Evolutionary conservation across 2,329 filamentous ascomycete species (phyloP).

Genomic region (Trichoderma sp.): DNA sequence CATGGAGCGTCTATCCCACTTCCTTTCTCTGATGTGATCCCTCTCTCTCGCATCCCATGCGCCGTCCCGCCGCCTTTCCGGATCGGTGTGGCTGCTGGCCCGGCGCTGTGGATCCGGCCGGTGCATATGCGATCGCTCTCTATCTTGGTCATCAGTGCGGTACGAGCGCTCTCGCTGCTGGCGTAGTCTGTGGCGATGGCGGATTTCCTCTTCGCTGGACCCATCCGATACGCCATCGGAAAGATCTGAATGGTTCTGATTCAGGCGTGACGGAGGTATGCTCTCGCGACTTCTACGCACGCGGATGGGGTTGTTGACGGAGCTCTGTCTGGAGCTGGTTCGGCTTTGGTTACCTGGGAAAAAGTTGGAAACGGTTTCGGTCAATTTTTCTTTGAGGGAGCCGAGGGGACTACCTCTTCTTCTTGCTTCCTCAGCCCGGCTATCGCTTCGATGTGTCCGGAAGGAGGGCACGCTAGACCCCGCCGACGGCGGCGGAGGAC

Average conservation of each 20-base stretch:
- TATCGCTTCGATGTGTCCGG: slow-evolving; percentile 40
- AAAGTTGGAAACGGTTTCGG: slow-evolving; percentile 48
- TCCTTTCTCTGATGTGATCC: slow-evolving; percentile 38
- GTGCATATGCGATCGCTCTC: slow-evolving; percentile 41
- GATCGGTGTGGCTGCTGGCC: slow-evolving; percentile 54
- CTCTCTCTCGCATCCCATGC: slow-evolving; percentile 38
- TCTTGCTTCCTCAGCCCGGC: slow-evolving; percentile 40
- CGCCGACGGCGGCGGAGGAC: slow-evolving; percentile 35
- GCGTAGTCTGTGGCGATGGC: slow-evolving; percentile 31
- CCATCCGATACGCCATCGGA: slow-evolving; percentile 41
- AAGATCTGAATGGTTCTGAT: slow-evolving; percentile 46
- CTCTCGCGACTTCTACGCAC: slow-evolving; percentile 45
- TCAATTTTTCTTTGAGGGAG: slow-evolving; percentile 46
- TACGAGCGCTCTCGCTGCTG: slow-evolving; percentile 36
- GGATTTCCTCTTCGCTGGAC: slow-evolving; percentile 39
- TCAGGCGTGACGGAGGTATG: slow-evolving; percentile 44
- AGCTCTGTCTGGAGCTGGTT: slow-evolving; percentile 40
- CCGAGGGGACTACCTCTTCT: slow-evolving; percentile 43
- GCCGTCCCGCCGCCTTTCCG: slow-evolving; percentile 45
- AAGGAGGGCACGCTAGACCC: slow-evolving; percentile 32
- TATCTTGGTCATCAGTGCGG: slow-evolving; percentile 38
- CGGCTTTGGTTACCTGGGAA: slow-evolving; percentile 44
- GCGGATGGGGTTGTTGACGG: slow-evolving; percentile 36
- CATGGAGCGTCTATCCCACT: slow-evolving; percentile 40
- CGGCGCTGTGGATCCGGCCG: slow-evolving; percentile 47